Base-by-base conservation (phyloP, 148 eudicot genomes). In the Linanthus parryae region DNA sequence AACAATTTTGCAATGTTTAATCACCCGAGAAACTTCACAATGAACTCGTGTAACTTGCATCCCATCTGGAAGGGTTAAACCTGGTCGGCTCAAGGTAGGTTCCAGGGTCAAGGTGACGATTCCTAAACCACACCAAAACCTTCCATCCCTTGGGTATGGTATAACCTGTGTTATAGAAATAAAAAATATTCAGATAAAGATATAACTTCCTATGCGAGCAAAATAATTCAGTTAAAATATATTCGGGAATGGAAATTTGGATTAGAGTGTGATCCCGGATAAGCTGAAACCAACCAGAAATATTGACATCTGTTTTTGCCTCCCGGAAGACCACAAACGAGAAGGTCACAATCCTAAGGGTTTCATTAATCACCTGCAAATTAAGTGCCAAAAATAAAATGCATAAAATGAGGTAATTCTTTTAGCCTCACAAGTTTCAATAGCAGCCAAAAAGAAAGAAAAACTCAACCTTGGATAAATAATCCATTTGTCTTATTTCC, bases 1-100 rank as follows among this genome's bases (percentile, higher is more conserved):
- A 8, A 3, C 18, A 28, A 37, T 41, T n/a, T 23, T 17, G 0
- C 5, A 25, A 14, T 51, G 9, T 22, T 9, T 3, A 38, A 25
- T 38, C 0, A 14, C 11, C 27, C 2, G 22, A 28, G 36, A 18
- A 49, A 40, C 5, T 16, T 3, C 13, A 16, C 14, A 1, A 2
- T n/a, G n/a, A n/a, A n/a, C n/a, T n/a, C 31, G 8, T 42, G 3
- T 35, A 46, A 81, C 98, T 83, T 71, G 87, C 98, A 64, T 84
- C 81, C 99, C 99, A 92, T 82, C 99, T 72, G 1, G 77, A 74
- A 31, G 99, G 99, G 56, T 84, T 50, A 65, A 88, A 92, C 55
- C 65, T 64, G 48, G 51, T 54, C 10, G 99, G 95, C 0, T 82
- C 74, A 21, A 73, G 78, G 70, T 82, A 92, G 35, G 51, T 58